Base-by-base conservation (phyloP, 768 basidiomycete genomes). In the Russula lepida region DNA sequence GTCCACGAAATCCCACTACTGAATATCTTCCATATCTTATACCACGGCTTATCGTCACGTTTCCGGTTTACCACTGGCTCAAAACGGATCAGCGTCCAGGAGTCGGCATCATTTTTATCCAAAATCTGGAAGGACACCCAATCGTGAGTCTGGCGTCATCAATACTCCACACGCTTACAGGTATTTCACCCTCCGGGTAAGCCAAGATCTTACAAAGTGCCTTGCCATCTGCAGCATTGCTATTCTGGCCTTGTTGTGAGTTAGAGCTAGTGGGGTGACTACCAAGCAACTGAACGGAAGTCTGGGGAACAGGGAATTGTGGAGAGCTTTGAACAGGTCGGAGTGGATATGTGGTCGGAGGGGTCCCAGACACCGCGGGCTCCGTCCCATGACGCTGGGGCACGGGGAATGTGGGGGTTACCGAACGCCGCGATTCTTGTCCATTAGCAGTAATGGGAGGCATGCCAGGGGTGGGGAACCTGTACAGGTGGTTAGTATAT, bases 41-140 rank as follows among this genome's bases (percentile, higher is more conserved):
- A 79, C 72, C 84, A 82, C 5, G 82, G 8, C n/a, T 12, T 6
- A 9, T 6, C 80, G 4, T 32, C 6, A 44, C 7, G n/a, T 6
- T 21, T 44, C 15, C 5, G 39, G 11, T 7, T 55, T 32, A 7
- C 7, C 30, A 55, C n/a, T n/a, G 11, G 19, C 23, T 12, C 39
- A 1, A 6, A 30, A 55, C 21, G 54, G 32, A 21, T 8, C n/a
- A 28, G 2, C 12, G 12, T 41, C 39, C 39, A 30, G 30, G 28
- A 32, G 7, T 21, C 1, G 17, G 15, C 35, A n/a, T 55, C 28
- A 32, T 30, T 4, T 30, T 35, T 37, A 6, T 55, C 28, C 28
- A 44, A n/a, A 8, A 55, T 17, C 54, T 55, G 28, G 41, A 43
- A 44, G 9, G 28, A 44, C 32, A 6, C 44, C 28, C 4, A n/a